Percentiles rank a stretch among this genome's conserved stretches.
Conservation (phyloP, 179 eudicot genomes). For the Beta corolliflora region DNA sequence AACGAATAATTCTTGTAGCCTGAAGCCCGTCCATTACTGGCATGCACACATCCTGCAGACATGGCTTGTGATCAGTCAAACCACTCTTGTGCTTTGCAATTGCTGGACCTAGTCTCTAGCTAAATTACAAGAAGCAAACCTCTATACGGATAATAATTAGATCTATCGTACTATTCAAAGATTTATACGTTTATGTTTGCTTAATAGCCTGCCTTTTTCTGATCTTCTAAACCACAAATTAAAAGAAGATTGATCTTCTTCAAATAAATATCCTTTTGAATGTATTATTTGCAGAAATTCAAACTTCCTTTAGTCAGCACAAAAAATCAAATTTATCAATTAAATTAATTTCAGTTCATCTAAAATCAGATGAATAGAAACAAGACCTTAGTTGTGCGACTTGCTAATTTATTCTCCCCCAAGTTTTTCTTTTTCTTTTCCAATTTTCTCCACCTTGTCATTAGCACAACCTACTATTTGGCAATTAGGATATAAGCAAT, state of each 20-base stretch:
- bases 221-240: too few species aligned
- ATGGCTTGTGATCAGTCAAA: conserved; percentile 1
- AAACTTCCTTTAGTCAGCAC: too few species aligned
- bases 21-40: conserved; percentile 96
- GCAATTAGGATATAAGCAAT: background rate
- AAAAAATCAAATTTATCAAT: too few species aligned
- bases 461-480: background rate
- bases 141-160: background rate
- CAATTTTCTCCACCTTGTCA: too few species aligned
- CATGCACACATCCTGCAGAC: conserved; percentile 88
- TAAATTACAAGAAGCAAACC: background rate
- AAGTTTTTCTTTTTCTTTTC: too few species aligned
- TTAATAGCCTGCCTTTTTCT: background rate
- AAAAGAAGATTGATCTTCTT: too few species aligned
- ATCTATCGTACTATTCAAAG: too few species aligned
- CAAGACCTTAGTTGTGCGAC: background rate
- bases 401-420: background rate
- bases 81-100: background rate
- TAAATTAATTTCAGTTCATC: too few species aligned
- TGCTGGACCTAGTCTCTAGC: background rate
- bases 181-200: too few species aligned
- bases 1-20: conserved; percentile 86
- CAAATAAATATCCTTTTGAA: background rate
- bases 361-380: too few species aligned
- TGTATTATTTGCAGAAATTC: background rate